phyloP scores from a whole-genome alignment of 1,139 yeast genomes.

The Lodderomyces beijingensis region DNA sequence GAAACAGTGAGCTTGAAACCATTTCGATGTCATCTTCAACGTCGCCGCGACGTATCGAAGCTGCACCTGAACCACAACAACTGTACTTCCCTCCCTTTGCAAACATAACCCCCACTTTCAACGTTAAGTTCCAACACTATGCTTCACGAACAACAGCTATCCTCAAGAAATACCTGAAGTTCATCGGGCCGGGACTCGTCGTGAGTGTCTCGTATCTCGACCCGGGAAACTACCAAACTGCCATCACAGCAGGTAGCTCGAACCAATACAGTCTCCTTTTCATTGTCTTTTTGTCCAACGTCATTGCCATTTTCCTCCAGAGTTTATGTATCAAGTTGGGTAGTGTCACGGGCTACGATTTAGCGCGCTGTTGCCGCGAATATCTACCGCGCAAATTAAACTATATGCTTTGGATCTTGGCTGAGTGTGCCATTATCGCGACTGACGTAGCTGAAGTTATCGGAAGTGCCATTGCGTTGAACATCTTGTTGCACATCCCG shows the following conservation, averaged over 20 bases:
- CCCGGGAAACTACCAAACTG: slow-evolving; percentile 84
- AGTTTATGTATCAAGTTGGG: slow-evolving; percentile 70
- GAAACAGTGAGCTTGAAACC: too few species aligned
- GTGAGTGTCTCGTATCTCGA: slow-evolving; percentile 79
- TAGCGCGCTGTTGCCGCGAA: slow-evolving; percentile 65
- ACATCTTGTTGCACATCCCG: slow-evolving; percentile 64
- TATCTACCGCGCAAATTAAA: slow-evolving; percentile 62
- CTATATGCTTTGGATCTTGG: slow-evolving; percentile 54
- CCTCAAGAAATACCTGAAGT: slow-evolving; percentile 46
- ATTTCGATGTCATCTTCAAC: too few species aligned
- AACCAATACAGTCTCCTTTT: slow-evolving; percentile 61
- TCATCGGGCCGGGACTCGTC: slow-evolving; percentile 77
- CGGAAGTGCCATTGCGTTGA: slow-evolving; percentile 82
- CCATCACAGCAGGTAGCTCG: slow-evolving; percentile 71
- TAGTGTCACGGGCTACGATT: slow-evolving; percentile 73
- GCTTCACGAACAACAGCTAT: slow-evolving; percentile 7
- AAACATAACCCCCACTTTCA: not conserved
- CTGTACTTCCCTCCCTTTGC: too few species aligned
- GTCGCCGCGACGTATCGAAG: too few species aligned
- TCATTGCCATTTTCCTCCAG: slow-evolving; percentile 73
- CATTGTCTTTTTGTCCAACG: slow-evolving; percentile 60
- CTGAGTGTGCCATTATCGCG: slow-evolving; percentile 78
- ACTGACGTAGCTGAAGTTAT: slow-evolving; percentile 86
- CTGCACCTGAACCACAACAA: too few species aligned
- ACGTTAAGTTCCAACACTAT: not conserved